Base-by-base conservation (phyloP, 345 rosid species). In the Mangifera indica region DNA sequence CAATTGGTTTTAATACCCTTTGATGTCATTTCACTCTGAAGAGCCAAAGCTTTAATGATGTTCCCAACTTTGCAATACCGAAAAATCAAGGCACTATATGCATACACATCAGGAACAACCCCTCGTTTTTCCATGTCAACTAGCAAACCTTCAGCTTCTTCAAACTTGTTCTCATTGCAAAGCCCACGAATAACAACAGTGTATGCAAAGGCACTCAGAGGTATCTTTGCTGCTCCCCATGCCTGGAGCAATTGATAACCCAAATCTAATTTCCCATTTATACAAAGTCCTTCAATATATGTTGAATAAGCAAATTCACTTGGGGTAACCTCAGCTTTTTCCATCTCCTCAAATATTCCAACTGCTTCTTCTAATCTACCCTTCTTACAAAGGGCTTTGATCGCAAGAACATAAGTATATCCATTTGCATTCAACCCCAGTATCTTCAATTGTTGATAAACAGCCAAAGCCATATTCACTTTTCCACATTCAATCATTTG, bases 231-330 rank as follows among this genome's bases (percentile, higher is more conserved):
- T 2, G 40, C 71, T 58, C 69, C 52, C 74, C 78, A 70, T 0
- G 25, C 54, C 58, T 57, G 46, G 48, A 93, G 80, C 63, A 81
- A 24, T 71, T 74, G 60, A 77, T 77, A 69, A 60, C 90, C 98
- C 18, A 52, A 18, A 21, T 73, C 83, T 2, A 91, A 72, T 74
- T 48, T 72, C n/a, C 74, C 63, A 77, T 81, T 80, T 60, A 56
- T 51, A 74, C 96, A 88, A 64, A 91, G 88, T 51, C 93, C 96
- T 82, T 87, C 87, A 6, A 91, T 84, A 63, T 73, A 88, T 46
- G 90, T 80, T 4, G 76, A 69, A 76, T 81, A 87, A 63, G 85
- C 83, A 84, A 81, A 88, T 59, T 77, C 71, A 61, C 58, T 81
- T 10, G 87, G 64, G 29, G 63, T 74, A 11, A 87, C 75, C 37